Base-by-base conservation (phyloP, 495 filamentous ascomycete species). In the Lasiosphaeriaceae sp. region DNA sequence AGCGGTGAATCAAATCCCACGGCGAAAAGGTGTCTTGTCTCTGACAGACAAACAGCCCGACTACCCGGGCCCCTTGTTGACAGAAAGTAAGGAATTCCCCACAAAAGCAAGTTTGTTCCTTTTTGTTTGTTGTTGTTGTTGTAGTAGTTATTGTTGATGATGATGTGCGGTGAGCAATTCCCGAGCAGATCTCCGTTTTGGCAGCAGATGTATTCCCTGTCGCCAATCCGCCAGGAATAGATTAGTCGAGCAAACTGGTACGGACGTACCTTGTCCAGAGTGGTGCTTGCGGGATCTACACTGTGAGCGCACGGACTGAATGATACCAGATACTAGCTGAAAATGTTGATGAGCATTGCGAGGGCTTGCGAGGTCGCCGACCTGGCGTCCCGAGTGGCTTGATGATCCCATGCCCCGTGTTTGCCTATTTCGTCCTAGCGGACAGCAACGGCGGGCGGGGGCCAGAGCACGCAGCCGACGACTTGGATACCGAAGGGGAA, bases 281-380 rank as follows among this genome's bases (percentile, higher is more conserved):
- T 31, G 3, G 26, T 31, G 26, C 26, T 31, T 31, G 60, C 59
- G 59, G 59, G 59, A 58, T 62, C 59, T 58, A 58, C 59, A 62
- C 34, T 54, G 21, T 21, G 14, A 41, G 26, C 29, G 59, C 54
- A 57, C 55, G 44, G 55, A 61, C 52, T 23, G 24, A 31, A 22
- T 23, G 58, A 53, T 46, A 20, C 21, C 26, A 31, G 26, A 31
- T 31, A 31, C 26, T 31, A 31, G 26, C 26, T 50, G 37, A 43
- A 43, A 43, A 17, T 43, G 39, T 53, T 12, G 23, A 58, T 44
- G 55, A 17, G 47, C 56, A 54, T 16, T 14, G n/a, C n/a, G n/a
- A n/a, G n/a, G n/a, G n/a, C n/a, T n/a, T n/a, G n/a, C 56, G 60
- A 62, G 60, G 60, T 62, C 60, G 60, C 60, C 60, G 60, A 62